These are phyloP conservation scores for Bauhinia variegata DNA, from an alignment of 306 rosid species.

Conservation along the genomic window DNA sequence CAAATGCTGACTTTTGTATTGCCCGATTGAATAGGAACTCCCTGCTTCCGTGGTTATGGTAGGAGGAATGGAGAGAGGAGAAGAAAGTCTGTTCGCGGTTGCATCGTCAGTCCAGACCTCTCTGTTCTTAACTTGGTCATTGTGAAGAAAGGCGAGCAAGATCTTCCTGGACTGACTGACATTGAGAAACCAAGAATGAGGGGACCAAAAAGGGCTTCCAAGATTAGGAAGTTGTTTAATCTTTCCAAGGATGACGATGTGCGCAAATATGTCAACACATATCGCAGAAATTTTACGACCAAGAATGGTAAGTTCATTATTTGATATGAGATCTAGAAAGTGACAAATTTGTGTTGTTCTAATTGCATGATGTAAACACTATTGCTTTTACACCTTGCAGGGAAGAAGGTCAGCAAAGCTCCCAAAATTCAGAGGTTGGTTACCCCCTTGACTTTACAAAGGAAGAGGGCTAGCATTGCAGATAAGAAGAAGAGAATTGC, in stretches of 20 bases:
- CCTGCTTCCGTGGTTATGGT: conserved; percentile 52
- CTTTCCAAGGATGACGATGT: conserved; percentile 51
- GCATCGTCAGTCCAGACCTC: conserved; percentile 54
- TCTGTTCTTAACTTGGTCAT: conserved; percentile 50
- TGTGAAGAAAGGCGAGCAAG: conserved; percentile 52
- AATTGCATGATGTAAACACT: too few species aligned
- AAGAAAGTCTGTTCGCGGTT: conserved; percentile 53
- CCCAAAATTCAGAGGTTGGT: conserved; percentile 50
- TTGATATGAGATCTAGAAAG: not conserved
- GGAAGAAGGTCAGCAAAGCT: conserved; percentile 54
- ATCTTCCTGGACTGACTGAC: conserved; percentile 49
- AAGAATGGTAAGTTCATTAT: conserved; percentile 33
- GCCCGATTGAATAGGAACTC: conserved; percentile 36
- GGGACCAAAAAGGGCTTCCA: conserved; percentile 53
- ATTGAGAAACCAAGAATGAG: conserved; percentile 55
- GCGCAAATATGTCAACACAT: conserved; percentile 50
- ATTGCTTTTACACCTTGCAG: conserved; percentile 2
- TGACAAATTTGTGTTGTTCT: too few species aligned
- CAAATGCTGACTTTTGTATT: not conserved
- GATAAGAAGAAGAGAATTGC: conserved; percentile 51
- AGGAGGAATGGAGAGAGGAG: conserved; percentile 55
- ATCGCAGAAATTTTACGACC: conserved; percentile 43
- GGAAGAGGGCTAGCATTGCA: conserved; percentile 48
- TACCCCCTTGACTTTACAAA: conserved; percentile 52
- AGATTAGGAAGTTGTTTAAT: conserved; percentile 48